These are phyloP conservation scores for Fusarium avenaceum DNA, from an alignment of 2,329 filamentous ascomycete species.

Conservation along the genomic window DNA sequence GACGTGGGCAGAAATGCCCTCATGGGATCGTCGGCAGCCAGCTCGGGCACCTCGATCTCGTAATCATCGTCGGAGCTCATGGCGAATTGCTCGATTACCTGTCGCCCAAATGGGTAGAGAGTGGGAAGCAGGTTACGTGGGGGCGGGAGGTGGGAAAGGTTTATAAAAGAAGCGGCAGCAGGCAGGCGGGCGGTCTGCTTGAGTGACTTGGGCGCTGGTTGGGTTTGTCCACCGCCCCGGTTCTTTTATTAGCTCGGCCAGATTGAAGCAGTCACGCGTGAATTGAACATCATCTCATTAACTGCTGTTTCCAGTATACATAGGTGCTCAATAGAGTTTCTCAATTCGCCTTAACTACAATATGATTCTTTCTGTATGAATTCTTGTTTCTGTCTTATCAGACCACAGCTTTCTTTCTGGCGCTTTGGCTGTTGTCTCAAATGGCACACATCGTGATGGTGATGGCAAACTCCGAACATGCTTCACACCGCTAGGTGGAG, in stretches of 20 bases:
- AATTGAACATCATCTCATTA: conserved; percentile 33
- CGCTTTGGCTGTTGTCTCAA: conserved; percentile 3
- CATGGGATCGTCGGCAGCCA: conserved; percentile 76
- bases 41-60: conserved; percentile 66
- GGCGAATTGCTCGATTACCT: conserved; percentile 23
- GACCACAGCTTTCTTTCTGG: not conserved
- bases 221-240: conserved; percentile 47
- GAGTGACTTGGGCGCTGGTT: conserved; percentile 36
- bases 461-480: conserved; percentile 1
- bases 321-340: conserved; percentile 13
- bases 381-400: not conserved
- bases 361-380: too few species aligned
- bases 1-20: conserved; percentile 82
- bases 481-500: conserved; percentile 34
- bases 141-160: conserved; percentile 35
- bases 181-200: conserved; percentile 34
- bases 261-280: conserved; percentile 26
- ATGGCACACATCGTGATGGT: conserved; percentile 18
- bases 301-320: conserved; percentile 27
- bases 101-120: conserved; percentile 30
- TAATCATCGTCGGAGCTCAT: conserved; percentile 74
- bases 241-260: conserved; percentile 47
- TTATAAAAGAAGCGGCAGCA: conserved; percentile 38
- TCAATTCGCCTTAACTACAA: not conserved
- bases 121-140: conserved; percentile 36